These are phyloP conservation scores for Raffaelea arxii DNA, from an alignment of 2,329 filamentous ascomycete genomes.

Conservation along the genomic window DNA sequence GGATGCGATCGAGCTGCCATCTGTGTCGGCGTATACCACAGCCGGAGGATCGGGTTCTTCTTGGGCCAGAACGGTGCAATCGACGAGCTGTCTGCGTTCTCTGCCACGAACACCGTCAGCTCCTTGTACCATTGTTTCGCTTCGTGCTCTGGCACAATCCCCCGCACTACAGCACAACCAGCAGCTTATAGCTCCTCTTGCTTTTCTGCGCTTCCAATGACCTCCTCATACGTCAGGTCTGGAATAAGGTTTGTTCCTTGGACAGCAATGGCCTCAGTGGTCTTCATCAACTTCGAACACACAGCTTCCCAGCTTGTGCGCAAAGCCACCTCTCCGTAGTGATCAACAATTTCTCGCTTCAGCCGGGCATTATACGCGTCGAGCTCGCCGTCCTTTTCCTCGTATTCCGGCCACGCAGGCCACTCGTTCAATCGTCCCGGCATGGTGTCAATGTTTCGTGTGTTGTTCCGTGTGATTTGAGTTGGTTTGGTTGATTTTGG, in stretches of 20 bases:
- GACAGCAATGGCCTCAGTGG: slow-evolving; percentile 26
- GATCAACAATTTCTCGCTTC: slow-evolving; percentile 24
- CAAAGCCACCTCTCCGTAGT: slow-evolving; percentile 26
- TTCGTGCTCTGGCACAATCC: slow-evolving; percentile 13
- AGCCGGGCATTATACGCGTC: background rate
- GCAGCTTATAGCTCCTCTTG: background rate
- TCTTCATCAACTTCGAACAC: slow-evolving; percentile 22
- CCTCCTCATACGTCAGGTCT: background rate
- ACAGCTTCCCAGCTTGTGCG: slow-evolving; percentile 26
- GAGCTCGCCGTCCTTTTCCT: background rate
- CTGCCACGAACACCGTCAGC: slow-evolving; percentile 21
- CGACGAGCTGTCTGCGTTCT: slow-evolving; percentile 17
- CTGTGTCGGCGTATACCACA: slow-evolving; percentile 30
- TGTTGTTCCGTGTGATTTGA: no score
- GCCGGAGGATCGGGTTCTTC: slow-evolving; percentile 26
- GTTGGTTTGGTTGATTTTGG: no score
- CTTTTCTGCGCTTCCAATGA: background rate
- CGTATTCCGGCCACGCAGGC: background rate
- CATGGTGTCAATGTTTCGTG: no score
- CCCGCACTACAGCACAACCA: slow-evolving; percentile 14
- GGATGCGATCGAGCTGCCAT: slow-evolving; percentile 26
- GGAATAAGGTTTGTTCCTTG: slow-evolving; percentile 22
- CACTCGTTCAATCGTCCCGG: no score
- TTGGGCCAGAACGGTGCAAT: slow-evolving; percentile 22
- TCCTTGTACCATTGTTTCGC: slow-evolving; percentile 18